Percentiles rank a stretch among this genome's conserved stretches.
Conservation (phyloP, 495 filamentous ascomycete genomes). For the Trichocladium antarcticum region DNA sequence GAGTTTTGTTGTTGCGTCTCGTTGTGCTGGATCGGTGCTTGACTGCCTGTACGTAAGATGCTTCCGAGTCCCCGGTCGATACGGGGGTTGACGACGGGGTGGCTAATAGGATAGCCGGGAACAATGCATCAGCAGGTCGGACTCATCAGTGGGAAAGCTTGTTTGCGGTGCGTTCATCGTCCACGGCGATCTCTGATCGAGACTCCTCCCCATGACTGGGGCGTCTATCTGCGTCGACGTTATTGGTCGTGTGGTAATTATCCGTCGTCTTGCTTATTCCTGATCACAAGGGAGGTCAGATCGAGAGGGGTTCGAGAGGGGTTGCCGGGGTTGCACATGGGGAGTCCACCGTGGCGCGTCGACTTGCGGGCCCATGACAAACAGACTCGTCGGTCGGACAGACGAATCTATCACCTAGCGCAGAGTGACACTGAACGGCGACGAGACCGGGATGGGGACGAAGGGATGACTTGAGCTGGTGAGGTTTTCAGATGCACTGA, state of each 20-base stretch:
- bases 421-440: too few relatives aligned
- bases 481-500: neutral
- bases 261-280: neutral
- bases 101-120: too few relatives aligned
- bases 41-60: too few relatives aligned
- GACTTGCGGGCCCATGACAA: conserved; percentile 5
- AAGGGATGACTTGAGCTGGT: conserved; percentile 2
- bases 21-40: neutral
- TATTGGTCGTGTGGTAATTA: conserved; percentile 23
- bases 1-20: neutral
- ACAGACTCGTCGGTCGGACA: conserved; percentile 14
- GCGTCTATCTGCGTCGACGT: neutral
- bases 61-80: too few relatives aligned
- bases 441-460: neutral
- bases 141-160: too few relatives aligned
- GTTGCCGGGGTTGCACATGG: neutral
- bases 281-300: neutral
- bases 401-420: too few relatives aligned
- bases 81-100: too few relatives aligned
- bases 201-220: too few relatives aligned
- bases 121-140: too few relatives aligned
- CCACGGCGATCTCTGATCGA: too few relatives aligned
- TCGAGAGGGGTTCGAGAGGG: neutral
- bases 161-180: too few relatives aligned
- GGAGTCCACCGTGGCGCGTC: neutral